Evolutionary conservation across 305 asterid species (phyloP).

Genomic region (Fraxinus sp.): DNA sequence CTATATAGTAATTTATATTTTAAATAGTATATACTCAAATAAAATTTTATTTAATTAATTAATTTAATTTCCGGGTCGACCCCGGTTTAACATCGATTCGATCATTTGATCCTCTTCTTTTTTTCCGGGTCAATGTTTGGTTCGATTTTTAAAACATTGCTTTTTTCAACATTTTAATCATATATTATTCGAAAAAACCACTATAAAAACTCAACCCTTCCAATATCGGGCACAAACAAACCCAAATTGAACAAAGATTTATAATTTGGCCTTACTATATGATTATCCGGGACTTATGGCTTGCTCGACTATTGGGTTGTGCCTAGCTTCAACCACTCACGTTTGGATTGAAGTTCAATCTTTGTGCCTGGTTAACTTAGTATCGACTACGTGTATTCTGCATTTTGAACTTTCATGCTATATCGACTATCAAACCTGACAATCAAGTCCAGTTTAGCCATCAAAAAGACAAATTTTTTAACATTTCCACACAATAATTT

Average conservation of each 20-base stretch:
- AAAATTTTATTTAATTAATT: too few relatives aligned
- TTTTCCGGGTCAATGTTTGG: too few relatives aligned
- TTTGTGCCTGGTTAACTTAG: background rate
- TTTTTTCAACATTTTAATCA: too few relatives aligned
- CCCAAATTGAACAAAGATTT: too few relatives aligned
- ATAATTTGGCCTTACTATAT: background rate
- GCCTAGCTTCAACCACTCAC: background rate
- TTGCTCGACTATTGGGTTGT: background rate
- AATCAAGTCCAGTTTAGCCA: background rate
- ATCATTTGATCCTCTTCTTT: background rate
- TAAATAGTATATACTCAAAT: background rate
- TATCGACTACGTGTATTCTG: background rate
- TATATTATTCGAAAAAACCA: too few relatives aligned
- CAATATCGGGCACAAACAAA: too few relatives aligned
- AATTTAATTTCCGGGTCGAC: background rate
- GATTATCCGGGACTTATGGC: background rate
- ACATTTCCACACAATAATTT: background rate
- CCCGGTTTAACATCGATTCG: background rate
- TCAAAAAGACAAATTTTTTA: background rate
- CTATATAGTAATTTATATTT: too few relatives aligned
- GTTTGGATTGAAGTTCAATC: background rate
- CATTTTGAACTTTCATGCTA: background rate
- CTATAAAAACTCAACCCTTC: too few relatives aligned
- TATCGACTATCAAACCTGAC: background rate
- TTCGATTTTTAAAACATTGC: background rate